These are phyloP conservation scores for Plasmodium knowlesi DNA, from an alignment of 169 alveolate genomes.

Conservation along the genomic window DNA sequence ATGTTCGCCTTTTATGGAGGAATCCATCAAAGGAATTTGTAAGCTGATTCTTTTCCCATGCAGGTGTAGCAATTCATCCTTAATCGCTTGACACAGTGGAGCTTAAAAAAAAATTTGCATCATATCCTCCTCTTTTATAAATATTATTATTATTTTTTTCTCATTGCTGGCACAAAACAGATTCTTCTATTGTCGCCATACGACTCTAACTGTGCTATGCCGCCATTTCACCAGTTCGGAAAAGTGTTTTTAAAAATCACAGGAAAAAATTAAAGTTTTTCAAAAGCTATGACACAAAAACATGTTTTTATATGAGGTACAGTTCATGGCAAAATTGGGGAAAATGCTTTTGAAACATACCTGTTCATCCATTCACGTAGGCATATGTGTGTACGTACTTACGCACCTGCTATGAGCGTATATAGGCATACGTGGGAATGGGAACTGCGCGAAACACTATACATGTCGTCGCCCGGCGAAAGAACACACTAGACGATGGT, in stretches of 20 bases:
- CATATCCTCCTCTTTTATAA: background rate
- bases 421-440: background rate
- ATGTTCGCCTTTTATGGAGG: background rate
- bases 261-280: constrained; percentile 31
- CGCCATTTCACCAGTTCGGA: background rate
- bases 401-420: background rate
- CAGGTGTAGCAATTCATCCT: background rate
- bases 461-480: background rate
- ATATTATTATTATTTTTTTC: background rate
- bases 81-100: background rate
- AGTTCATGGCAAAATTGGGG: background rate
- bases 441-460: background rate
- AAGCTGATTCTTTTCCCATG: background rate
- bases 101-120: background rate
- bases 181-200: background rate
- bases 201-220: background rate
- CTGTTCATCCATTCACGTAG: background rate
- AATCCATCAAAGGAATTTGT: background rate
- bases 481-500: constrained; percentile 41
- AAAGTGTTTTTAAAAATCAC: constrained; percentile 13
- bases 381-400: background rate
- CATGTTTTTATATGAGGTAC: constrained; percentile 9
- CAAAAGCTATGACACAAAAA: constrained; percentile 31
- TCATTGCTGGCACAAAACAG: background rate
- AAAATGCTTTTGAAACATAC: background rate